Evolutionary conservation across 2,329 filamentous ascomycete species (phyloP).

Genomic region (Pseudogymnoascus sp.): DNA sequence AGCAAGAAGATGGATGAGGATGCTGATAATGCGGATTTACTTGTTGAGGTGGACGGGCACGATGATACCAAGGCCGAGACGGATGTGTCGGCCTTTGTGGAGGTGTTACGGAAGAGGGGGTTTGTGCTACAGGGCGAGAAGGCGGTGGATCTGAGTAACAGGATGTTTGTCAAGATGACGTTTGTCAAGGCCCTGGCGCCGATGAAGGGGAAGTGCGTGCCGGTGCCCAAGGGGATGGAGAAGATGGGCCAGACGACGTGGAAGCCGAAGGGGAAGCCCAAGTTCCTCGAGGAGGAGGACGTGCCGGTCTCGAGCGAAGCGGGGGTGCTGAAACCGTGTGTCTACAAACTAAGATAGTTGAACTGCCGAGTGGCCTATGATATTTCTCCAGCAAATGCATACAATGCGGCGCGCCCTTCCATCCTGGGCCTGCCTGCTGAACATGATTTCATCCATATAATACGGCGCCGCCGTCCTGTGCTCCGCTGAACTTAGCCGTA

Average conservation of each 20-base stretch:
- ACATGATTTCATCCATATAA: not conserved
- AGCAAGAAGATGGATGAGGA: slow-evolving; percentile 33
- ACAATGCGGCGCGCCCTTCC: not conserved
- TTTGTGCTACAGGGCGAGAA: slow-evolving; percentile 70
- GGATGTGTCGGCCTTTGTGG: slow-evolving; percentile 78
- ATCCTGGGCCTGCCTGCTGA: not conserved
- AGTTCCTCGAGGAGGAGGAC: slow-evolving; percentile 55
- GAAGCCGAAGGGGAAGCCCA: slow-evolving; percentile 69
- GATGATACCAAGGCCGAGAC: slow-evolving; percentile 62
- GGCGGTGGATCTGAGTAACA: slow-evolving; percentile 76
- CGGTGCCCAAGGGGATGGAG: slow-evolving; percentile 32
- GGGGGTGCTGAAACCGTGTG: slow-evolving; percentile 76
- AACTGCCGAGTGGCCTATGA: slow-evolving; percentile 4
- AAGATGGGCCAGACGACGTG: slow-evolving; percentile 53
- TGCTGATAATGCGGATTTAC: slow-evolving; percentile 46
- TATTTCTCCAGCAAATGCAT: slow-evolving; percentile 4
- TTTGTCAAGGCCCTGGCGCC: slow-evolving; percentile 80
- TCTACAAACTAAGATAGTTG: slow-evolving; percentile 71
- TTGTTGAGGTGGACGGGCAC: slow-evolving; percentile 62
- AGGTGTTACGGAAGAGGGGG: slow-evolving; percentile 69
- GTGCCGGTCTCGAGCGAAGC: slow-evolving; percentile 57
- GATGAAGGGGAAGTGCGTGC: slow-evolving; percentile 64
- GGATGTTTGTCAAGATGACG: slow-evolving; percentile 97
- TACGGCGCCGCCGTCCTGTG: not conserved
- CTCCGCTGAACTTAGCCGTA: slow-evolving; percentile 16